Evolutionary conservation across 805 yeast species (phyloP), one percentile per base, ranked within the genome.

Genomic region (Nakazawaea peltata): DNA sequence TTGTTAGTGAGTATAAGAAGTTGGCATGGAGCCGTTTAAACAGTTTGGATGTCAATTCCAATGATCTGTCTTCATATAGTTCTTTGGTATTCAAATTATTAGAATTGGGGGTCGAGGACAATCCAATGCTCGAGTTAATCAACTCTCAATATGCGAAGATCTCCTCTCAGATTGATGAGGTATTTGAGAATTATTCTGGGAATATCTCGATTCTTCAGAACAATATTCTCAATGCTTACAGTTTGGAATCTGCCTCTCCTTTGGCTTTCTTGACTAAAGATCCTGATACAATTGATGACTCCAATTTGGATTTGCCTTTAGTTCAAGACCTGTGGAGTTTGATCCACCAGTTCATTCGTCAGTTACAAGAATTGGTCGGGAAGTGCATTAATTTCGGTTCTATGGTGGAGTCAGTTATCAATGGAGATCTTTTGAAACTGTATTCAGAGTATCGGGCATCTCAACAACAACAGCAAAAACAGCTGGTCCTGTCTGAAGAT

Each of bases 101-200:
- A 30, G 84, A 80, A 41, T 57, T 82, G 23, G 81, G 77, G n/a
- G 67, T 71, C 2, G 67, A 62, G 30, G 77, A 73, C 37, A 79
- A 75, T 49, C 90, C 90, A 4, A 71, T 81, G 5, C 50, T 65
- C 16, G 74, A 69, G 35, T 81, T 86, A 76, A 65, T 81, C 19
- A 59, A 67, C 28, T 55, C 69, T 14, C 79, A 70, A 46, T 63
- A 66, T 30, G 57, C 59, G 17, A 51, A 50, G 14, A 61, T 74
- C 40, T 51, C 56, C 6, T 43, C 47, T 2, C 55, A 58, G 33
- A 54, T 74, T 21, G 56, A 57, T 16, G 63, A 66, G 15, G 60
- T 60, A 4, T 67, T 69, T 19, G 55, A 54, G 14, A 66, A 65
- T 33, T 60, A 65, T 40, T 50, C 60, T 24, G 54, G 51, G 12